These are phyloP conservation scores for Xenosphaeropsis pyriputrescens DNA, from an alignment of 2,329 filamentous ascomycete genomes.

Conservation along the genomic window DNA sequence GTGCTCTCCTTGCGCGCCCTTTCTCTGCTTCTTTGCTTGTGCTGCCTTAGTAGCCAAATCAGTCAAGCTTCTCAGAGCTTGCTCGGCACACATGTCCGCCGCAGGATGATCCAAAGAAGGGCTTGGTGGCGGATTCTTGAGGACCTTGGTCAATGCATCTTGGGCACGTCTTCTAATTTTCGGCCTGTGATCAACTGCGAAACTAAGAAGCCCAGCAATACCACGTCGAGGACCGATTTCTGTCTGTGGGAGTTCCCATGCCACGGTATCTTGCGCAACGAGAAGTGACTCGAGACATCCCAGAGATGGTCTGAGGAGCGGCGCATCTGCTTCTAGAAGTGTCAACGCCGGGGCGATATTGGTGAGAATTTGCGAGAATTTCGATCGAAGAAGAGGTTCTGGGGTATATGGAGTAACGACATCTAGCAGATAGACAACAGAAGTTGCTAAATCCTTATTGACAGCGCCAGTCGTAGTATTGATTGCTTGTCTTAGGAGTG, in stretches of 20 bases:
- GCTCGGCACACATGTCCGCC: slow-evolving; percentile 91
- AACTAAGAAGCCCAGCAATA: slow-evolving; percentile 69
- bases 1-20: slow-evolving; percentile 39
- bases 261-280: slow-evolving; percentile 70
- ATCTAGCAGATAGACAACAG: slow-evolving; percentile 92
- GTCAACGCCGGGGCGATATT: slow-evolving; percentile 75
- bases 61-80: slow-evolving; percentile 65
- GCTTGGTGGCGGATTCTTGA: slow-evolving; percentile 76
- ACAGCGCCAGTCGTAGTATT: slow-evolving; percentile 41
- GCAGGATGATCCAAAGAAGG: slow-evolving; percentile 90
- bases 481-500: slow-evolving; percentile 67
- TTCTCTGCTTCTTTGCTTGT: slow-evolving; percentile 55
- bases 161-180: slow-evolving; percentile 92
- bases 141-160: slow-evolving; percentile 71
- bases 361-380: slow-evolving; percentile 86
- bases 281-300: slow-evolving; percentile 89
- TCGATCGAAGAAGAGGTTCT: slow-evolving; percentile 74
- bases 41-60: slow-evolving; percentile 53
- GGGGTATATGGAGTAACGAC: slow-evolving; percentile 76
- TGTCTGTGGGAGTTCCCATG: slow-evolving; percentile 76
- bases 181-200: slow-evolving; percentile 75
- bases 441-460: slow-evolving; percentile 71
- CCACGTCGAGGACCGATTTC: slow-evolving; percentile 79
- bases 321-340: slow-evolving; percentile 69
- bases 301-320: slow-evolving; percentile 74